These are phyloP conservation scores for Mucor saturninus DNA, from an alignment of 371 early-diverging fungal species.

Conservation along the genomic window DNA sequence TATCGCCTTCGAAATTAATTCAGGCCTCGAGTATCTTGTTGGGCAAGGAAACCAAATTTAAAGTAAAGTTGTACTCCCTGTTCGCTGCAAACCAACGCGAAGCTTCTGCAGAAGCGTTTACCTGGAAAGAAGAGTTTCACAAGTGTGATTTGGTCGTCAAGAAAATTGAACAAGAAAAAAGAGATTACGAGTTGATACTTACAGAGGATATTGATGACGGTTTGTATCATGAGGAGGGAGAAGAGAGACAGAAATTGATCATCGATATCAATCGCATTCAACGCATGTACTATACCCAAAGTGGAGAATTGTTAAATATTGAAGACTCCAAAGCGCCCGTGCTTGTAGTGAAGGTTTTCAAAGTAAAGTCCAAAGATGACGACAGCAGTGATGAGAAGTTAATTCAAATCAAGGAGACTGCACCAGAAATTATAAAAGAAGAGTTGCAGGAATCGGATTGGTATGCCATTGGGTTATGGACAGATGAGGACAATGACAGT, in stretches of 20 bases:
- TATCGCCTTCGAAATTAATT: conserved; percentile 31
- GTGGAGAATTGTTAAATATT: conserved; percentile 72
- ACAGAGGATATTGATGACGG: conserved; percentile 73
- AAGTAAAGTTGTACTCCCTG: conserved; percentile 63
- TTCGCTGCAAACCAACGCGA: conserved; percentile 65
- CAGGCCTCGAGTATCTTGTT: conserved; percentile 37
- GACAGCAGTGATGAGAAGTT: conserved; percentile 3
- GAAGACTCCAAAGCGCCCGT: conserved; percentile 72
- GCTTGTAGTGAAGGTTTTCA: conserved; percentile 66
- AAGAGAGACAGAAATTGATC: conserved; percentile 18
- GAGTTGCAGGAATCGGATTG: conserved; percentile 43
- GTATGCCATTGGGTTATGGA: conserved; percentile 49
- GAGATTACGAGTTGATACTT: conserved; percentile 54
- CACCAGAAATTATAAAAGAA: conserved; percentile 36
- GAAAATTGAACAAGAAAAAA: conserved; percentile 10
- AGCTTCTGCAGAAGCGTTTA: conserved; percentile 60
- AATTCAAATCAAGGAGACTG: conserved; percentile 28
- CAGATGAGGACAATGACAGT: conserved; percentile 16
- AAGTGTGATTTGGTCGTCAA: conserved; percentile 39
- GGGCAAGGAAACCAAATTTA: conserved; percentile 26
- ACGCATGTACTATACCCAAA: conserved; percentile 72
- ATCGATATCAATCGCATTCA: conserved; percentile 46
- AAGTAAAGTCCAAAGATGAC: conserved; percentile 1
- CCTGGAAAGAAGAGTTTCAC: conserved; percentile 80
- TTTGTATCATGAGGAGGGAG: conserved; percentile 69